These are phyloP conservation scores for Cladorrhinum sp. DNA, from an alignment of 2,329 filamentous ascomycete genomes.

Conservation along the genomic window DNA sequence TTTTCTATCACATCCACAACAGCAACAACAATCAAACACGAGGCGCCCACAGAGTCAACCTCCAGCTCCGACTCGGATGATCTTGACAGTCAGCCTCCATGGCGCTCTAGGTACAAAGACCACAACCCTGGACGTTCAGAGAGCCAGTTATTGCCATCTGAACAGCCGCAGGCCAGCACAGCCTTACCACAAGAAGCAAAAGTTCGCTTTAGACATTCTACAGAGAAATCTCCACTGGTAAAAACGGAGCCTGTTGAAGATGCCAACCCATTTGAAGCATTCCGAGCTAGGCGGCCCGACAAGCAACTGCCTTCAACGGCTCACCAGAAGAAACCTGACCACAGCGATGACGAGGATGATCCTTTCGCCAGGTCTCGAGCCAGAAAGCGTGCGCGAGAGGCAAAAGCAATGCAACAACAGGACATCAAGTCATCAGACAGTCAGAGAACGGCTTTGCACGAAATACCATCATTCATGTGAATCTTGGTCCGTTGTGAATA, in stretches of 20 bases:
- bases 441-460: constrained; percentile 16
- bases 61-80: constrained; percentile 17
- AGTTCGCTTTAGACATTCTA: not conserved
- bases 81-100: constrained; percentile 15
- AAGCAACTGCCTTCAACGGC: too few relatives aligned
- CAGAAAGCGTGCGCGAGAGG: constrained; percentile 18
- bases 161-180: not conserved
- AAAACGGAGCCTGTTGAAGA: not conserved
- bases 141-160: not conserved
- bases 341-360: constrained; percentile 22
- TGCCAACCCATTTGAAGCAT: not conserved
- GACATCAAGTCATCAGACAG: constrained; percentile 13
- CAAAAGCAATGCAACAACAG: not conserved
- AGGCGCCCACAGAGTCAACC: not conserved
- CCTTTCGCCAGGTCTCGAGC: constrained; percentile 21
- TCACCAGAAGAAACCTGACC: not conserved
- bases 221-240: not conserved
- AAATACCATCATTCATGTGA: constrained; percentile 24
- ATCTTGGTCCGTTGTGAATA: not conserved
- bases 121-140: not conserved
- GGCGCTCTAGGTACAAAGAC: not conserved
- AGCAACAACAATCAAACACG: not conserved
- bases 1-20: not conserved
- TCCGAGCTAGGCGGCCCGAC: not conserved
- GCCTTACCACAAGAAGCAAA: not conserved